These are phyloP conservation scores for Mediolabrus comicus DNA, from an alignment of 108 stramenopile genomes.

Conservation along the genomic window DNA sequence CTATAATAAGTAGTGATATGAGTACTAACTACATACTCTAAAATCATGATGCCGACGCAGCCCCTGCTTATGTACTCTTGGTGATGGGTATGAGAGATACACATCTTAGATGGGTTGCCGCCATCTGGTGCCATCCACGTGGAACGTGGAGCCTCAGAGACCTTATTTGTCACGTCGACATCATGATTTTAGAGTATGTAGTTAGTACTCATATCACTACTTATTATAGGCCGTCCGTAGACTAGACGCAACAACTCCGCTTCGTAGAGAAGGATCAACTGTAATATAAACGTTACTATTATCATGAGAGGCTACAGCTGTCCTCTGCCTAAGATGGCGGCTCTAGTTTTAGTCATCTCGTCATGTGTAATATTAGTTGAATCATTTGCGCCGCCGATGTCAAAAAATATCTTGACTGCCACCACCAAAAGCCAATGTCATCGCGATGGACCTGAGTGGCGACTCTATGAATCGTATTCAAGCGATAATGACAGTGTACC, in stretches of 20 bases:
- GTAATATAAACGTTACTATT: neutral
- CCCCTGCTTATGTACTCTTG: neutral
- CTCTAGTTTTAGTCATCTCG: neutral
- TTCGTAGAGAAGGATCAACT: neutral
- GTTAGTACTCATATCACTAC: no score
- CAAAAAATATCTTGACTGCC: neutral
- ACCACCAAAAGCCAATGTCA: neutral
- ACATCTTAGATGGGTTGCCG: no score
- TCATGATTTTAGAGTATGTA: no score
- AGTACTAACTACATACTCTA: no score
- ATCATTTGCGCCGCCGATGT: conserved; percentile 16
- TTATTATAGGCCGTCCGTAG: no score
- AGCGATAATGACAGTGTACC: neutral
- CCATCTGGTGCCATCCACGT: no score
- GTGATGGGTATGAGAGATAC: no score
- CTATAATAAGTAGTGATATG: no score
- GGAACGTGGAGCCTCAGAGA: no score
- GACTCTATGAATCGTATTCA: neutral
- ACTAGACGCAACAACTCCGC: no score
- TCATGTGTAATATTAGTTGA: conserved; percentile 1
- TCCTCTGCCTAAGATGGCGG: neutral
- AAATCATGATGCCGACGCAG: no score
- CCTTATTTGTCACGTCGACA: no score
- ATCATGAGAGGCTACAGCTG: neutral
- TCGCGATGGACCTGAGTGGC: neutral